phyloP scores from a whole-genome alignment of 2,329 filamentous ascomycete species.

The Aspergillus brunneoviolaceus region DNA sequence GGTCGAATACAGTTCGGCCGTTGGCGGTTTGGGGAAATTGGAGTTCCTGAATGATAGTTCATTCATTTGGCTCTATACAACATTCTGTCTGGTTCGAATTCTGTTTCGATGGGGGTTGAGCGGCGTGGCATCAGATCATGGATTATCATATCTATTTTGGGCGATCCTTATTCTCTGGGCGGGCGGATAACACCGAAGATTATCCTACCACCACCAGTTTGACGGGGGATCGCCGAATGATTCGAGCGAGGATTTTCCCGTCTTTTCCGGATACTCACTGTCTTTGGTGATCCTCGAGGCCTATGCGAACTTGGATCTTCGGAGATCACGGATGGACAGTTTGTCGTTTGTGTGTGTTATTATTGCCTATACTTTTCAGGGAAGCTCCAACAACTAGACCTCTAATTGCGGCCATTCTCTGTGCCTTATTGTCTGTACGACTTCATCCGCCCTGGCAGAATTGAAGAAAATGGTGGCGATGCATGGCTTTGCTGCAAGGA shows the following conservation, averaged over 20 bases:
- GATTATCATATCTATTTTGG: conserved; percentile 3
- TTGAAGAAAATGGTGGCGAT: neutral
- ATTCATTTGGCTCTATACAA: too few species aligned
- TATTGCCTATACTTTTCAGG: too few species aligned
- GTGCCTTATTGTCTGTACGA: neutral
- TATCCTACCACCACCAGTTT: conserved; percentile 3
- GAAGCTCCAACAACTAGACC: too few species aligned
- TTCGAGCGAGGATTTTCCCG: neutral
- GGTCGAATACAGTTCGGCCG: conserved; percentile 10
- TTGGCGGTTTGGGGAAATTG: neutral
- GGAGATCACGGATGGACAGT: neutral
- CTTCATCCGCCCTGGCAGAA: neutral
- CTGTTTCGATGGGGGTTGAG: neutral
- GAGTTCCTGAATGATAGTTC: neutral
- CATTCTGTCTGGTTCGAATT: too few species aligned
- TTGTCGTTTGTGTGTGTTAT: too few species aligned
- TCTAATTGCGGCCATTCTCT: neutral
- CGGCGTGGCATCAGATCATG: neutral
- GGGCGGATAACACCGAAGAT: conserved; percentile 3
- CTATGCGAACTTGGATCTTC: neutral
- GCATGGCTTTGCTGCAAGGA: neutral
- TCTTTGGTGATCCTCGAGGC: neutral
- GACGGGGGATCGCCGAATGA: neutral
- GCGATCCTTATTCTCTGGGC: neutral
- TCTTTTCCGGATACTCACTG: neutral